Evolutionary conservation across 306 rosid species (phyloP), one percentile per base, ranked within the genome.

Genomic region (Prinsepia uniflora): DNA sequence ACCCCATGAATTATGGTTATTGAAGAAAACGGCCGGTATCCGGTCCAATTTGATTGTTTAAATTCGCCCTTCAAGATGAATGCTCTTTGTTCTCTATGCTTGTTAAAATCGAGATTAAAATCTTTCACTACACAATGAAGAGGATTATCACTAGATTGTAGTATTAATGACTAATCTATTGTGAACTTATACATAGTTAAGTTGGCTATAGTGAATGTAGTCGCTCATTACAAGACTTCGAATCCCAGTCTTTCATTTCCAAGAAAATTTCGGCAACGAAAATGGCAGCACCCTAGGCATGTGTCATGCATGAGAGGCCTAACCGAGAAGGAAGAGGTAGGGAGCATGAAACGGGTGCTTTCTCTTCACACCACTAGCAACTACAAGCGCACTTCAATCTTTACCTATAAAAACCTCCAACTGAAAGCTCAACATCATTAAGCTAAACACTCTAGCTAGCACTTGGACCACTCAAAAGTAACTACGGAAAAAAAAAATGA

Each of bases 341-440:
- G 19, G 4, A 40, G 42, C 45, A 46, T 36, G 62, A 45, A 39
- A 53, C 24, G 47, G 34, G 55, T 30, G 62, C 70, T 49, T 9
- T 30, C 36, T 30, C 36, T 0, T 30, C 36, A 30, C 36, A 30
- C 17, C 40, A 1, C 10, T 40, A 8, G 11, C 43, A 48, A 13
- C 61, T 72, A 48, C 61, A 48, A 61, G 48, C 46, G n/a, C 61
- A 68, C 15, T 14, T 70, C 65, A 70, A 41, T 42, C 20, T 52
- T 48, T 20, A 56, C 41, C 44, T 40, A 54, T 8, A 63, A 54
- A 54, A 58, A 46, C 6, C 17, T 13, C 61, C 39, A 47, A 68
- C 17, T 57, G 6, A 15, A 72, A 72, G 22, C 67, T 46, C 68
- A 20, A 5, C 3, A 15, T 60, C 17, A 34, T 22, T 12, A 12